A percentile compares a stretch with the other conserved stretches of the same genome.
Evolutionary conservation across 2,329 filamentous ascomycete genomes (phyloP).

Genomic region (Phialocephala sp.): DNA sequence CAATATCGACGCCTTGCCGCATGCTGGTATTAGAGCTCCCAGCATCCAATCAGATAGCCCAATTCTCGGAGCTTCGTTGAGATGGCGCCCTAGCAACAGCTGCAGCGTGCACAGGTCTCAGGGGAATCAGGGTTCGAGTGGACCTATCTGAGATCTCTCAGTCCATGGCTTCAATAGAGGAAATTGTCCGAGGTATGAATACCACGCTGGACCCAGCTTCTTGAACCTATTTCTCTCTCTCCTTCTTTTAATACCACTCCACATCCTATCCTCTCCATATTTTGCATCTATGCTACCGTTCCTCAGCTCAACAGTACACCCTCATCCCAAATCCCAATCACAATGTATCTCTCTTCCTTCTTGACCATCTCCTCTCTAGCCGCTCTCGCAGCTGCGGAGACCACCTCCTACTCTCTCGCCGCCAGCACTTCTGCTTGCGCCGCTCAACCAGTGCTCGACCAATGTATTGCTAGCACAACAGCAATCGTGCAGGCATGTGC

Average conservation of each 20-base stretch:
- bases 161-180: conserved; percentile 16
- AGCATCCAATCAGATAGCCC: conserved; percentile 21
- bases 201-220: conserved; percentile 9
- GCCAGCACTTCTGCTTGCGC: conserved; percentile 39
- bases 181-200: conserved; percentile 24
- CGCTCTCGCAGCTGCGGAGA: conserved; percentile 39
- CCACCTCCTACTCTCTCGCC: conserved; percentile 25
- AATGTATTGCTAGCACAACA: conserved; percentile 45
- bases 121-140: conserved; percentile 12
- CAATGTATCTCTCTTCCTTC: conserved; percentile 35
- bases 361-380: conserved; percentile 38
- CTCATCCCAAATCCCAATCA: conserved; percentile 27
- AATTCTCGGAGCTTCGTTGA: background rate
- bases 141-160: conserved; percentile 15
- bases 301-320: background rate
- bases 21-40: conserved; percentile 14
- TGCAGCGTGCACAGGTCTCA: conserved; percentile 18
- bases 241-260: conserved; percentile 6
- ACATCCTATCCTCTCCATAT: background rate
- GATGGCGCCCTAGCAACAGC: conserved; percentile 9
- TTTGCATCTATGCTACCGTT: background rate
- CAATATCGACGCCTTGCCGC: conserved; percentile 17
- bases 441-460: conserved; percentile 46
- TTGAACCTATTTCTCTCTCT: conserved; percentile 8
- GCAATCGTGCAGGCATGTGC: conserved; percentile 45